These are phyloP conservation scores for Cudoniella acicularis DNA, from an alignment of 495 filamentous ascomycete species.

Conservation along the genomic window DNA sequence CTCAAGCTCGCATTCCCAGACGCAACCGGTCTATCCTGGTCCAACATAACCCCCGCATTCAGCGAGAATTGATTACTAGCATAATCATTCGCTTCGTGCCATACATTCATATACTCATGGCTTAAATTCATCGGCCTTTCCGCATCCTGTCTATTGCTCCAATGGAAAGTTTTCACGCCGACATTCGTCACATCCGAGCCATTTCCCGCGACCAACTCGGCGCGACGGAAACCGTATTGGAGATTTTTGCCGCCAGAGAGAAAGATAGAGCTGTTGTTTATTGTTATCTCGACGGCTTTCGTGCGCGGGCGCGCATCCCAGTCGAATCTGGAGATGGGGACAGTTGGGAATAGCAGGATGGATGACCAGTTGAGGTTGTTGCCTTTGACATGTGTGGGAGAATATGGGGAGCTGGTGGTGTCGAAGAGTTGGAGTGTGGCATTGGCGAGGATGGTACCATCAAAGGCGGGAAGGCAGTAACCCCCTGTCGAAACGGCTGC, in stretches of 20 bases:
- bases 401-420: slow-evolving; percentile 15
- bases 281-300: slow-evolving; percentile 44
- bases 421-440: slow-evolving; percentile 6
- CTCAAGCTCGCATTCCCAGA: slow-evolving; percentile 26
- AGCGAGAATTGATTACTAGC: slow-evolving; percentile 54
- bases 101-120: slow-evolving; percentile 55
- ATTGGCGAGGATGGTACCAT: no score
- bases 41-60: slow-evolving; percentile 41
- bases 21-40: slow-evolving; percentile 8
- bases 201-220: slow-evolving; percentile 51
- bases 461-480: slow-evolving; percentile 41
- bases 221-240: slow-evolving; percentile 53
- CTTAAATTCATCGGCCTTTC: slow-evolving; percentile 46
- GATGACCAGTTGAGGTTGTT: slow-evolving; percentile 40
- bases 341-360: slow-evolving; percentile 43
- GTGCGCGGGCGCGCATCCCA: slow-evolving; percentile 29
- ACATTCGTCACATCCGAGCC: slow-evolving; percentile 37
- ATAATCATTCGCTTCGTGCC: slow-evolving; percentile 54
- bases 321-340: slow-evolving; percentile 37
- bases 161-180: slow-evolving; percentile 52
- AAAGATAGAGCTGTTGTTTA: slow-evolving; percentile 52
- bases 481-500: background rate
- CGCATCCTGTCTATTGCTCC: slow-evolving; percentile 46
- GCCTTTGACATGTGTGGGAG: slow-evolving; percentile 42
- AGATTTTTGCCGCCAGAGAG: slow-evolving; percentile 31